Evolutionary conservation across 1,284 basidiomycete genomes (phyloP), one percentile per base, ranked within the genome.

Genomic region (Binderoboletus segoi): DNA sequence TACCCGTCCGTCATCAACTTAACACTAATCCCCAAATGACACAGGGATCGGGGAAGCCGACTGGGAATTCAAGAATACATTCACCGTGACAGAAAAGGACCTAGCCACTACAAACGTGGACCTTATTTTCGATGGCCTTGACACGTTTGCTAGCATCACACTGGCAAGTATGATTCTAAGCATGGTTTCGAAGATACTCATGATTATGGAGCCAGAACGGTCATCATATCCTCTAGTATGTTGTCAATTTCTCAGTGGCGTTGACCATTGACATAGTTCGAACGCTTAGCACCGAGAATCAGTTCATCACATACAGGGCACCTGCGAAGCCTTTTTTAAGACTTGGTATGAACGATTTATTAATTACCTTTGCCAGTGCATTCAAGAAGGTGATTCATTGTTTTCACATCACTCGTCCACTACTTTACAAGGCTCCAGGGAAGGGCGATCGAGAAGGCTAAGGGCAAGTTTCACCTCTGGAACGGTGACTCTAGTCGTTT

Each of bases 401-500:
- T 38, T 35, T 28, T 15, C n/a, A 10, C 41, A 24, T 42, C 6
- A 28, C 24, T 35, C 37, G 8, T 23, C 45, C 20, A 28, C 57
- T 37, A 40, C 52, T 43, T 46, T 15, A 59, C 35, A 51, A 47
- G 43, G 33, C 18, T 48, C 7, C 51, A 88, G 84, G 89, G 88
- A 43, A 81, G 85, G 61, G 82, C 81, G 54, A 72, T 88, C 4
- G 88, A 92, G 65, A 82, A 84, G 62, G 63, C 79, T 49, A 76
- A 88, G 56, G 80, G 78, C 8, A 89, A 86, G 67, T 69, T 82
- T 37, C 72, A 79, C 2, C 75, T 89, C 4, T 94, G 91, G 93
- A 96, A 96, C 66, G 94, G 94, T 7, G 91, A 94, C 68, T 86
- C 90, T 0, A 91, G 88, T 63, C 83, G 94, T 41, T 76, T 95